Evolutionary conservation across 2,329 filamentous ascomycete species (phyloP).

Genomic region (Elsinoe fawcettii): DNA sequence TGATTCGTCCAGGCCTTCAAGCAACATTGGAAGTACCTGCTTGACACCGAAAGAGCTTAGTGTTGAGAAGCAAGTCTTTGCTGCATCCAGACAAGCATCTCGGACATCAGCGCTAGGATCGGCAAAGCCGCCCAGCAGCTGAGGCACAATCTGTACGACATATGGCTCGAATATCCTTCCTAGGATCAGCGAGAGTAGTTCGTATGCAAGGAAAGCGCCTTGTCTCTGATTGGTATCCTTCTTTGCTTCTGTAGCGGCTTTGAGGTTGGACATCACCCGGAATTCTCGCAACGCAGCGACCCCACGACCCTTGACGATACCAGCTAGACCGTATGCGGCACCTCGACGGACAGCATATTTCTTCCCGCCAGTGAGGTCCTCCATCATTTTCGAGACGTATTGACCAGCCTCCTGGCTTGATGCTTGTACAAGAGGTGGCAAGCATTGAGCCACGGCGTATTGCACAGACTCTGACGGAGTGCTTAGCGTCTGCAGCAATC

Average conservation of each 20-base stretch:
- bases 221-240: conserved; percentile 85
- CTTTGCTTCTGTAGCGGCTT: conserved; percentile 83
- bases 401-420: conserved; percentile 68
- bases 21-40: conserved; percentile 80
- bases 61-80: conserved; percentile 88
- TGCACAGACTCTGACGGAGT: conserved; percentile 96
- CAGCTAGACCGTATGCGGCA: conserved; percentile 88
- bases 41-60: conserved; percentile 95
- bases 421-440: conserved; percentile 81
- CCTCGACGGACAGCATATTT: conserved; percentile 89
- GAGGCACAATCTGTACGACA: conserved; percentile 88
- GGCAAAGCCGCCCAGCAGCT: conserved; percentile 81
- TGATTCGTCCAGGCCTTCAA: conserved; percentile 85
- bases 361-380: conserved; percentile 76
- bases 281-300: conserved; percentile 74
- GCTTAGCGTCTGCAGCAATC: conserved; percentile 76
- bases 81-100: conserved; percentile 83
- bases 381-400: conserved; percentile 73
- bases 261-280: conserved; percentile 74
- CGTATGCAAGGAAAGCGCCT: conserved; percentile 81
- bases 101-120: conserved; percentile 83
- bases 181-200: conserved; percentile 78
- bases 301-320: conserved; percentile 81
- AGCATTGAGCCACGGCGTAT: conserved; percentile 87
- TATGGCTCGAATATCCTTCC: conserved; percentile 92